A percentile compares a stretch with the other conserved stretches of the same genome.
These are phyloP conservation scores for Vigna reflexopilosa DNA, from an alignment of 306 rosid genomes.

Conservation along the genomic window DNA sequence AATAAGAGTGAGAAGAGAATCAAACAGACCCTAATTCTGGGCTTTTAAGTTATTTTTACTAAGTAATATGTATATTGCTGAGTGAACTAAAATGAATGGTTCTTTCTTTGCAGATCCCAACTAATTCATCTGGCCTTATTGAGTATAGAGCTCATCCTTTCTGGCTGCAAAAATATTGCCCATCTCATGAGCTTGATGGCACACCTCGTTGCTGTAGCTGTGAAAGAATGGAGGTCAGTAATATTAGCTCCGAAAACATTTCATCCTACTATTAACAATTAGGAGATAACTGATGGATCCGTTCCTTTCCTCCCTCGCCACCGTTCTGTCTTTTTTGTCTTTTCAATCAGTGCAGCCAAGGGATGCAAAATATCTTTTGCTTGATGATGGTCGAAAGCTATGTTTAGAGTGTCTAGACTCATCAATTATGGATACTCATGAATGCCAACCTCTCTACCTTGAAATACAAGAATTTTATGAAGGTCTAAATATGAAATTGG, in stretches of 20 bases:
- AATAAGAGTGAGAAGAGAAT: no score
- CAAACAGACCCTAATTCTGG: neutral
- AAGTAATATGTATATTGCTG: neutral
- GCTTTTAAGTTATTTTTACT: neutral
- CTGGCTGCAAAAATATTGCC: slow-evolving; percentile 94
- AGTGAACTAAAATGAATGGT: slow-evolving; percentile 26
- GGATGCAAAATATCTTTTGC: slow-evolving; percentile 81
- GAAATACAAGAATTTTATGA: slow-evolving; percentile 96
- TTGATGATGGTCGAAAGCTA: slow-evolving; percentile 94
- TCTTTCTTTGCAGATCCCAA: slow-evolving; percentile 74
- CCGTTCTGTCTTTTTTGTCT: neutral
- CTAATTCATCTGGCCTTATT: slow-evolving; percentile 84
- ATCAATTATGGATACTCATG: slow-evolving; percentile 89
- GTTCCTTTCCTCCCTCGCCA: neutral
- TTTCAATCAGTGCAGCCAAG: slow-evolving; percentile 68
- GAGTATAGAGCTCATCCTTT: slow-evolving; percentile 99
- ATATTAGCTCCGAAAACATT: slow-evolving; percentile 25
- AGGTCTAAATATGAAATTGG: slow-evolving; percentile 94
- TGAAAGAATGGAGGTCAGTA: slow-evolving; percentile 98
- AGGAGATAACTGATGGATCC: slow-evolving; percentile 4
- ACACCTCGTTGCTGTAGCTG: slow-evolving; percentile 99
- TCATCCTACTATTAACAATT: neutral
- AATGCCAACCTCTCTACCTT: slow-evolving; percentile 97
- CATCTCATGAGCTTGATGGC: slow-evolving; percentile 88
- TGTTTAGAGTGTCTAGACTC: slow-evolving; percentile 99